Base-by-base conservation (phyloP, 805 yeast species). In the Groenewaldozyma salmanticensis region DNA sequence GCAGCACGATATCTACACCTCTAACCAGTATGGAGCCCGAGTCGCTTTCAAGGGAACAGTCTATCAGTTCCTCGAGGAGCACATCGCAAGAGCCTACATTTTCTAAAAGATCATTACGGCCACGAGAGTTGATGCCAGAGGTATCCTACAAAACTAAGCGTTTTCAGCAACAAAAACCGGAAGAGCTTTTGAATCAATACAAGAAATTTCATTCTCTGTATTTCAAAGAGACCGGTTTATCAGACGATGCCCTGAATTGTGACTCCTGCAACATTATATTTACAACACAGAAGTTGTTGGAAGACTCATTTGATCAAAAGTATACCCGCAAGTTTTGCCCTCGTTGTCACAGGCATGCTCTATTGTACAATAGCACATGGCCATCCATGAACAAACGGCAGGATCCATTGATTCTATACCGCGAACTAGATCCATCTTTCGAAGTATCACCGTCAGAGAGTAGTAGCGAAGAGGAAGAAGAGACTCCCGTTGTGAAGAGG, bases 341-440 rank as follows among this genome's bases (percentile, higher is more conserved):
- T 3, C 43, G 62, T 27, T 59, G 64, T 31, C 54, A 57, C 27
- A 49, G 64, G 17, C 64, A 59, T 34, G 54, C 55, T 3, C 43
- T 45, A 1, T 33, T 59, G 5, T 59, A 56, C 41, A 47, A 45
- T 21, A 42, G 45, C 5, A 42, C 31, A 21, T 59, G 64, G 64
- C 64, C 64, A 11, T 34, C 47, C 17, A 32, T 42, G 20, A 18
- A 11, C 13, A n/a, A 20, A 2, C 39, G 46, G 24, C 47, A 43
- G n/a, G 35, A 29, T 9, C 22, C 13, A 19, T 36, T 48, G 15
- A 32, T n/a, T 35, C 4, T 11, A 18, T 29, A 29, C 31, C 11
- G 18, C 9, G 22, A 39, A 11, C 31, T 16, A 3, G 24, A 36
- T 24, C 20, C 43, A 4, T 33, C 31, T n/a, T 15, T 21, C 19